Evolutionary conservation across 345 rosid species (phyloP).

Genomic region (Eucalyptus curtisii): DNA sequence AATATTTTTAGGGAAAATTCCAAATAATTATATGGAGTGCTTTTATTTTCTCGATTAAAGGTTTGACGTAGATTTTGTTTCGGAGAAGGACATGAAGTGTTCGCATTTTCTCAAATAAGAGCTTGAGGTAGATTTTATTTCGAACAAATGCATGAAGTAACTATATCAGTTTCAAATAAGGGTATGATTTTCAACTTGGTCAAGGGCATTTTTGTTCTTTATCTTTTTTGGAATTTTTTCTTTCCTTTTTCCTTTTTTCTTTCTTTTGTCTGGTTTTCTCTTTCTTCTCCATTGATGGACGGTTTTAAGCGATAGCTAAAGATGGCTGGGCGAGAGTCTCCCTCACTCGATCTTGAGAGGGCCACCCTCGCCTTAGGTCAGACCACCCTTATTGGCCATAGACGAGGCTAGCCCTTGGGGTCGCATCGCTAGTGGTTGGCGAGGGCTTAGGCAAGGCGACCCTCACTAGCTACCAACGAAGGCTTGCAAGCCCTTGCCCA

Average conservation of each 20-base stretch:
- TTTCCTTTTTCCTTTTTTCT: rapidly evolving
- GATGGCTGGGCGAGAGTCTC: rapidly evolving
- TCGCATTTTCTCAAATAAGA: rapidly evolving
- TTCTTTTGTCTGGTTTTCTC: too few species aligned
- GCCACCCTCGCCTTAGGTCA: rapidly evolving
- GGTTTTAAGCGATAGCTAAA: rapidly evolving
- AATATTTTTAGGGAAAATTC: background rate
- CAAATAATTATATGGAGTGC: rapidly evolving
- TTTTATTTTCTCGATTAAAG: rapidly evolving
- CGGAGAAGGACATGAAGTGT: rapidly evolving
- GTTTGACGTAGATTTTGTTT: rapidly evolving
- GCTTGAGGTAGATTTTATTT: rapidly evolving
- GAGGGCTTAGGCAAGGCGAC: rapidly evolving
- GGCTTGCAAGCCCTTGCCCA: rapidly evolving
- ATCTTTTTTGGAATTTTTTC: too few species aligned
- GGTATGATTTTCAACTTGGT: rapidly evolving
- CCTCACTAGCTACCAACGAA: rapidly evolving
- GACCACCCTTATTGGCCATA: too few species aligned
- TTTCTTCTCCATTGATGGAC: too few species aligned
- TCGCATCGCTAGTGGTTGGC: rapidly evolving
- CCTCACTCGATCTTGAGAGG: rapidly evolving
- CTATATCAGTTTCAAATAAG: too few species aligned
- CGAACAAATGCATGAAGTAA: rapidly evolving
- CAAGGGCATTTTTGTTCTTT: rapidly evolving
- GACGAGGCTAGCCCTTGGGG: too few species aligned